Evolutionary conservation across 176 grass and related monocot genomes (phyloP).

Genomic region (Rhynchospora breviuscula): DNA sequence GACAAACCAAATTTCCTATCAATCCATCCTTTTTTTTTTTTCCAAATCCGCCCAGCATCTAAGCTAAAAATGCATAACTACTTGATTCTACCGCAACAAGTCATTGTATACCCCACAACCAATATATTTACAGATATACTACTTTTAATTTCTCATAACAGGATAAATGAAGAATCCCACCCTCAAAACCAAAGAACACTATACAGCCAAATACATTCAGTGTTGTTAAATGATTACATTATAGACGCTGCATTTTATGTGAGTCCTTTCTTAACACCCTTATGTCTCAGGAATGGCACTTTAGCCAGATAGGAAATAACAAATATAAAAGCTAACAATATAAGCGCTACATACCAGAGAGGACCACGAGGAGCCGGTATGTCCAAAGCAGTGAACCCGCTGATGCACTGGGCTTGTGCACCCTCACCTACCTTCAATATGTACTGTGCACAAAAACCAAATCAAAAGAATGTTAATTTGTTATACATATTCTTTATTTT

Average conservation of each 20-base stretch:
- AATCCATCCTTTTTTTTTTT: neutral
- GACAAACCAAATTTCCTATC: neutral
- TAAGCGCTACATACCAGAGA: conserved; percentile 45
- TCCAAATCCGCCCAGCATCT: neutral
- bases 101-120: neutral
- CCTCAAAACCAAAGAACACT: no score
- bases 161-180: neutral
- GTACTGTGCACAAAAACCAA: conserved; percentile 40
- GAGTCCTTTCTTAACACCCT: neutral
- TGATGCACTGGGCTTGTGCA: conserved; percentile 56
- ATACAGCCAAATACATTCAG: neutral
- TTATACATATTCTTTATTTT: neutral
- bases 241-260: neutral
- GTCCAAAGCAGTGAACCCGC: conserved; percentile 78
- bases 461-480: neutral
- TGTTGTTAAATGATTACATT: neutral
- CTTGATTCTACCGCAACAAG: neutral
- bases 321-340: neutral
- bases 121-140: neutral
- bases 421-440: conserved; percentile 62
- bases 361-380: conserved; percentile 70
- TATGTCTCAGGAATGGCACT: neutral
- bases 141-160: neutral
- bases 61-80: neutral
- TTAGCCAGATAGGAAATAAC: neutral